These are phyloP conservation scores for Biscogniauxia sp. DNA, from an alignment of 2,329 filamentous ascomycete genomes.

Conservation along the genomic window DNA sequence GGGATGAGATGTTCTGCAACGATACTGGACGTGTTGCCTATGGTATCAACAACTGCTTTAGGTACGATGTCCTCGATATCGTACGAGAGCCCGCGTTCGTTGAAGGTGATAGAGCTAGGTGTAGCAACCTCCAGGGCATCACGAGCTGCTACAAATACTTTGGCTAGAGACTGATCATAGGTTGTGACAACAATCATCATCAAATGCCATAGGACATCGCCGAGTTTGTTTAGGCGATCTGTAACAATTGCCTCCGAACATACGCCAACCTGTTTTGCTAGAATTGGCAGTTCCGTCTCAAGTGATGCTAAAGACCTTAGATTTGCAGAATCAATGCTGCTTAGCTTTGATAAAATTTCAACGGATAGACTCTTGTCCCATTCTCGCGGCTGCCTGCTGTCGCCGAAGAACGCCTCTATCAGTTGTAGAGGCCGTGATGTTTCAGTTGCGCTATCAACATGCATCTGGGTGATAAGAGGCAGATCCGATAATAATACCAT, in stretches of 20 bases:
- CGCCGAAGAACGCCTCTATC: slow-evolving; percentile 45
- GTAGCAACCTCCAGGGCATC: slow-evolving; percentile 15
- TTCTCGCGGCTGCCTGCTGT: slow-evolving; percentile 13
- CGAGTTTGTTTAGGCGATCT: slow-evolving; percentile 50
- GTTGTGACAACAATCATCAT: slow-evolving; percentile 41
- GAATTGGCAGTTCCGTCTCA: slow-evolving; percentile 61
- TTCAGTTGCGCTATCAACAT: slow-evolving; percentile 36
- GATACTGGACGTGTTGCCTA: slow-evolving; percentile 25
- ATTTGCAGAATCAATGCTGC: slow-evolving; percentile 49
- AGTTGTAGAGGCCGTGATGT: slow-evolving; percentile 44
- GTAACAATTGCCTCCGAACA: slow-evolving; percentile 48
- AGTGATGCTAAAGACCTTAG: slow-evolving; percentile 62
- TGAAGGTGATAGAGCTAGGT: slow-evolving; percentile 19
- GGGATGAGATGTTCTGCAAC: slow-evolving; percentile 41
- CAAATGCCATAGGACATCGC: slow-evolving; percentile 46
- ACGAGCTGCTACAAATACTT: slow-evolving; percentile 27
- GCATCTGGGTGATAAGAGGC: slow-evolving; percentile 43
- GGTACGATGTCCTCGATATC: slow-evolving; percentile 24
- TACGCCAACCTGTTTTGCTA: slow-evolving; percentile 54
- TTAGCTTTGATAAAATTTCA: slow-evolving; percentile 55
- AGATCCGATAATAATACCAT: slow-evolving; percentile 49
- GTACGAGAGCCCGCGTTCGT: slow-evolving; percentile 25
- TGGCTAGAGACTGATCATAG: slow-evolving; percentile 36
- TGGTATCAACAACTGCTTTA: slow-evolving; percentile 21
- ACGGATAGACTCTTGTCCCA: slow-evolving; percentile 48